A percentile compares a stretch with the other conserved stretches of the same genome.
Evolutionary conservation across 169 alveolate species (phyloP).

Genomic region (Miamiensis avidus): DNA sequence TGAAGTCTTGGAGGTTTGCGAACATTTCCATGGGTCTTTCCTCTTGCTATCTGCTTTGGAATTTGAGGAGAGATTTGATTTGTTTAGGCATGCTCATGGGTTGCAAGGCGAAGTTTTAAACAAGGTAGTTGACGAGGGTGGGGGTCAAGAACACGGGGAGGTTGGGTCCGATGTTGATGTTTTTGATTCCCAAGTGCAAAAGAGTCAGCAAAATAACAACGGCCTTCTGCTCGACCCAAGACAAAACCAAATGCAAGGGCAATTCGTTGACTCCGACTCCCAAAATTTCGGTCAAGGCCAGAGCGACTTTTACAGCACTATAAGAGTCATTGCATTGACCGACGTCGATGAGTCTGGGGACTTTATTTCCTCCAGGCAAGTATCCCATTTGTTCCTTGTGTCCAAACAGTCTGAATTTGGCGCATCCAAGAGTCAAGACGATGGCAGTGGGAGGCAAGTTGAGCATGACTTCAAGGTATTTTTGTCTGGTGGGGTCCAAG

Average conservation of each 20-base stretch:
- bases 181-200: not conserved
- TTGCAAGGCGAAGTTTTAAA: not conserved
- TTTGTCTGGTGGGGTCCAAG: not conserved
- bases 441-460: not conserved
- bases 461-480: not conserved
- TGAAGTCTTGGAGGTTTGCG: not conserved
- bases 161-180: not conserved
- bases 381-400: not conserved
- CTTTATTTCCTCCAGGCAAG: not conserved
- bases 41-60: not conserved
- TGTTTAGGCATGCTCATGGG: not conserved
- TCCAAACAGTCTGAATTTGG: not conserved
- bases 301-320: not conserved
- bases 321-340: not conserved
- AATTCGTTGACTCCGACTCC: not conserved
- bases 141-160: not conserved
- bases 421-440: not conserved
- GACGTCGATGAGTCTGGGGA: not conserved
- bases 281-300: not conserved
- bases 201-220: not conserved
- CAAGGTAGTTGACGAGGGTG: not conserved
- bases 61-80: not conserved
- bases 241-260: not conserved
- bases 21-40: not conserved
- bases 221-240: not conserved